Percentiles rank a stretch among this genome's conserved stretches.
Conservation (phyloP, 768 basidiomycete genomes). For the Scleroderma bovista region DNA sequence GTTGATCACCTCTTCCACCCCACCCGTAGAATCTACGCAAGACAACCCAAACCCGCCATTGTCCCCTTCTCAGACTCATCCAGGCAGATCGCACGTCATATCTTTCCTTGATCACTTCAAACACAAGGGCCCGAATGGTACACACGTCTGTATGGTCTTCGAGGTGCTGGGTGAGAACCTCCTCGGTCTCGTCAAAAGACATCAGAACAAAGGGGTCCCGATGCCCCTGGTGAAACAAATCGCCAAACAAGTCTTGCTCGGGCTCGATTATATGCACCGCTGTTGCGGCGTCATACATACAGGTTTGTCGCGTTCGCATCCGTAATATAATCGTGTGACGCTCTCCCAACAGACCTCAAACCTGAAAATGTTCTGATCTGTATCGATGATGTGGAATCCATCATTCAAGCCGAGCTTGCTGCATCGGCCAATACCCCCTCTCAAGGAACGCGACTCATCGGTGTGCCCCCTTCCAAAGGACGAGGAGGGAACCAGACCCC, state of each 20-base stretch:
- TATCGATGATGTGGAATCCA: constrained; percentile 93
- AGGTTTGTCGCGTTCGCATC: constrained; percentile 35
- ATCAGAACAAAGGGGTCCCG: constrained; percentile 97
- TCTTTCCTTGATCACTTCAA: constrained; percentile 96
- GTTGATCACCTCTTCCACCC: constrained; percentile 78
- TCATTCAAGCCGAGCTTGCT: constrained; percentile 80
- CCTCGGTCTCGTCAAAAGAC: constrained; percentile 92
- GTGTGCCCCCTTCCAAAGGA: constrained; percentile 89
- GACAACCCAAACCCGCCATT: constrained; percentile 46
- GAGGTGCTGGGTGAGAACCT: constrained; percentile 98
- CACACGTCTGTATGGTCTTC: constrained; percentile 99
- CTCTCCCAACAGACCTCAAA: constrained; percentile 65
- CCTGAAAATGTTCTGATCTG: constrained; percentile 97
- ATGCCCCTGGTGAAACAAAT: constrained; percentile 92
- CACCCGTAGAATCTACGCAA: constrained; percentile 43
- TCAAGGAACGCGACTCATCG: constrained; percentile 64
- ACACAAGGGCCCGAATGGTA: constrained; percentile 94
- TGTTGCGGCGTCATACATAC: constrained; percentile 98
- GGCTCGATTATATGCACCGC: constrained; percentile 96
- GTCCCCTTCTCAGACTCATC: constrained; percentile 64
- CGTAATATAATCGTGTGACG: constrained; percentile 1
- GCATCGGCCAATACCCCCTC: constrained; percentile 30
- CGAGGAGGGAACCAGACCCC: constrained; percentile 97
- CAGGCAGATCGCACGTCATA: constrained; percentile 92
- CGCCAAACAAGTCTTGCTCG: constrained; percentile 92